These are phyloP conservation scores for Mortierella claussenii DNA, from an alignment of 192 early-diverging fungal genomes.

Conservation along the genomic window DNA sequence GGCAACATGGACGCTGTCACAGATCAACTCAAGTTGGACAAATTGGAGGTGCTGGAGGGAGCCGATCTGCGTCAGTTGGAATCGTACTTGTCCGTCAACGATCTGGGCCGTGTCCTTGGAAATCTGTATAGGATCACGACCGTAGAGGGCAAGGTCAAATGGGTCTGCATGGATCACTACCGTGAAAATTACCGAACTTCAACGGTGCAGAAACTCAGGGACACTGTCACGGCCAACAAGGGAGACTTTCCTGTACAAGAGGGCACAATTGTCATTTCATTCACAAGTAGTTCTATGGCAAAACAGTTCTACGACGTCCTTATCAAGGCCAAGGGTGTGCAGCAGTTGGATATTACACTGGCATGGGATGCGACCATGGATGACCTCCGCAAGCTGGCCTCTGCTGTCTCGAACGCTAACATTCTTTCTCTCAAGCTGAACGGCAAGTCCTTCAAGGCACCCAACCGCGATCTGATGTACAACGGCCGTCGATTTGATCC, in stretches of 20 bases:
- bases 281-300: not conserved
- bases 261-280: conserved; percentile 1
- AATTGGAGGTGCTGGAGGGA: conserved; percentile 11
- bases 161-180: conserved; percentile 29
- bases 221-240: not conserved
- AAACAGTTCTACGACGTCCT: conserved; percentile 10
- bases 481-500: conserved; percentile 12
- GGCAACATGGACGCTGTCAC: not conserved
- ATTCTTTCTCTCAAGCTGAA: not conserved
- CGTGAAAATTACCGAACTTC: not conserved
- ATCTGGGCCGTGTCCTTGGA: conserved; percentile 2
- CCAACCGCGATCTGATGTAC: not conserved
- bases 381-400: conserved; percentile 4
- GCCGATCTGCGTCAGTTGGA: conserved; percentile 15
- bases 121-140: conserved; percentile 25
- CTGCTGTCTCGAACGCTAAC: not conserved
- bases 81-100: not conserved
- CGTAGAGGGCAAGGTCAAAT: conserved; percentile 15
- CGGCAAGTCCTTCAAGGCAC: not conserved
- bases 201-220: not conserved
- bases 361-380: conserved; percentile 6
- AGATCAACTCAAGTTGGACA: not conserved
- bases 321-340: not conserved
- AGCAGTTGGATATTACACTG: conserved; percentile 9
- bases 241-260: not conserved